Evolutionary conservation across 768 basidiomycete genomes (phyloP).

Genomic region (Pisolithus orientalis): DNA sequence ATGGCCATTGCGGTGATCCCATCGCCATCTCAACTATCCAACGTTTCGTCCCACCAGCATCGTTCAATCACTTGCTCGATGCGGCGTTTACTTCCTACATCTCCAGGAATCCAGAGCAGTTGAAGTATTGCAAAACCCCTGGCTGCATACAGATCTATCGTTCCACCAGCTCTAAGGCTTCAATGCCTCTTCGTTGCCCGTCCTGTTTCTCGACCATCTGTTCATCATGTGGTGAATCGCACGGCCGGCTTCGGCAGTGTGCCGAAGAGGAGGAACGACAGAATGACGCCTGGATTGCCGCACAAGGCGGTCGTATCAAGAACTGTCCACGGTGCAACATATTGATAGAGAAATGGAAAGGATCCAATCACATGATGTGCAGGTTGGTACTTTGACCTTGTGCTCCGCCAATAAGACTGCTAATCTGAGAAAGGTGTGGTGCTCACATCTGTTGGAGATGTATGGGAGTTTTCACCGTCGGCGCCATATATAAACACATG

Average conservation of each 20-base stretch:
- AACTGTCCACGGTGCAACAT: constrained; percentile 65
- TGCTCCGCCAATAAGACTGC: neutral
- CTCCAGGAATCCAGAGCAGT: constrained; percentile 16
- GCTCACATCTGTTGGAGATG: neutral
- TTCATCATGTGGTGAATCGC: constrained; percentile 48
- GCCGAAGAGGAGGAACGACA: constrained; percentile 29
- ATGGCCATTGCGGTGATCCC: constrained; percentile 46
- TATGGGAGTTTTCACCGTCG: neutral
- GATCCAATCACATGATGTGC: constrained; percentile 80
- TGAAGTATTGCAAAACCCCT: constrained; percentile 71
- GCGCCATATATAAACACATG: neutral
- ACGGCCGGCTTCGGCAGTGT: constrained; percentile 54
- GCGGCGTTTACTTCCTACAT: constrained; percentile 43
- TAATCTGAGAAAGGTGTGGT: neutral
- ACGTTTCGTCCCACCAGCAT: constrained; percentile 40
- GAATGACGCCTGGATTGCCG: constrained; percentile 45
- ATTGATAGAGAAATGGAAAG: constrained; percentile 63
- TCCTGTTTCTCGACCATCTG: constrained; percentile 64
- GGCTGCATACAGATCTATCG: constrained; percentile 75
- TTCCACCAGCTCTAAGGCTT: constrained; percentile 33
- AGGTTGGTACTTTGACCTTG: constrained; percentile 10
- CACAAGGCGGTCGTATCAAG: constrained; percentile 54
- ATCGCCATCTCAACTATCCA: constrained; percentile 51
- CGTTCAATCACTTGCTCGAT: constrained; percentile 50
- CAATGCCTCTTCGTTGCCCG: constrained; percentile 48